Evolutionary conservation across 75 land plant genomes (phyloP).

Genomic region (Gnetum montanum): DNA sequence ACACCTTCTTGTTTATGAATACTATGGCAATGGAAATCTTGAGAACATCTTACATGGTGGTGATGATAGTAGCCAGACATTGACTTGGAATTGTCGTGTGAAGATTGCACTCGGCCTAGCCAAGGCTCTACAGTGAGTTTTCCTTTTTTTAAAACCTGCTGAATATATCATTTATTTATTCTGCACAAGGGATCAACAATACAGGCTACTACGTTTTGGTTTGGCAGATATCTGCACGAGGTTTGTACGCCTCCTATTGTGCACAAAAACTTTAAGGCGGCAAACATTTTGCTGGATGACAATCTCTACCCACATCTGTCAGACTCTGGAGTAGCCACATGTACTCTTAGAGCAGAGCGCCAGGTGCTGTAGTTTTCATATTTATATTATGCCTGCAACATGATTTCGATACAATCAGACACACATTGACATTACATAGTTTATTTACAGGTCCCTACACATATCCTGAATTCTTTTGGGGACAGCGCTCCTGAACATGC

Average conservation of each 20-base stretch:
- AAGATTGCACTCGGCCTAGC: conserved; percentile 89
- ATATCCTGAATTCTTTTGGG: conserved; percentile 76
- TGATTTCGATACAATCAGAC: neutral
- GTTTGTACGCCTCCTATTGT: conserved; percentile 83
- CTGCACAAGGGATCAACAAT: too few relatives aligned
- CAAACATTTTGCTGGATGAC: conserved; percentile 84
- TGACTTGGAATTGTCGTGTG: conserved; percentile 87
- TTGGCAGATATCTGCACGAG: conserved; percentile 86
- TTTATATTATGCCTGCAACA: neutral
- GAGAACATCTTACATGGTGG: conserved; percentile 69
- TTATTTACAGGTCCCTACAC: conserved; percentile 45
- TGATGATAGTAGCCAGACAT: conserved; percentile 47
- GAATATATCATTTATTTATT: conserved; percentile 11
- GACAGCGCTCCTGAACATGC: conserved; percentile 94
- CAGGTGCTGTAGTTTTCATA: conserved; percentile 32
- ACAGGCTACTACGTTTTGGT: conserved; percentile 12
- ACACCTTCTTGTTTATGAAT: conserved; percentile 74
- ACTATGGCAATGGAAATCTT: conserved; percentile 62
- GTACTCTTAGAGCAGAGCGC: conserved; percentile 68
- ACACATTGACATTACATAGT: neutral
- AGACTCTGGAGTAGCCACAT: conserved; percentile 81
- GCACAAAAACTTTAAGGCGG: conserved; percentile 90
- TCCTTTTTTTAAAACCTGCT: neutral
- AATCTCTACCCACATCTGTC: conserved; percentile 88
- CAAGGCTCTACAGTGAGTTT: conserved; percentile 84